Conservation (phyloP, 2,329 filamentous ascomycete species). For the Colletotrichum magnum region DNA sequence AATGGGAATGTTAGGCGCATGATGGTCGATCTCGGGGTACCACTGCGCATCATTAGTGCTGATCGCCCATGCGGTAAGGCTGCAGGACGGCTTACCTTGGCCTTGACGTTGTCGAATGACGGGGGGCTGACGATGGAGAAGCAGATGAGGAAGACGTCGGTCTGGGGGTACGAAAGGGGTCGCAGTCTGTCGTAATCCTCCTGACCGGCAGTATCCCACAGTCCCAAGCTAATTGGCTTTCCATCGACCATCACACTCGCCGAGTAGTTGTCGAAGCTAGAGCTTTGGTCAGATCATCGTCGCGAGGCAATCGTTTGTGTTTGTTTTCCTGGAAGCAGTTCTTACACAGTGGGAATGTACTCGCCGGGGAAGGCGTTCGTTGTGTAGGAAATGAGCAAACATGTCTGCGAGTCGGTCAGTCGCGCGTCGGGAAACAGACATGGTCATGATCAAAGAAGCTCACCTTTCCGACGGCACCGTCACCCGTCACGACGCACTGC, state of each 20-base stretch:
- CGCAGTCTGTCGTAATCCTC: constrained; percentile 98
- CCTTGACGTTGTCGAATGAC: constrained; percentile 98
- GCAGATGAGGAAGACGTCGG: constrained; percentile 98
- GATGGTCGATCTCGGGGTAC: constrained; percentile 97
- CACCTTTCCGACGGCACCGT: constrained; percentile 99
- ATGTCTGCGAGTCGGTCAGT: constrained; percentile 76
- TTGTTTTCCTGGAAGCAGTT: constrained; percentile 41
- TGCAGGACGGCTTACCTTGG: constrained; percentile 77
- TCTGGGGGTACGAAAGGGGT: constrained; percentile 97
- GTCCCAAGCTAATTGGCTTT: constrained; percentile 94
- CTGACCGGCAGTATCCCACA: constrained; percentile 99
- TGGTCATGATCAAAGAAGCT: constrained; percentile 47
- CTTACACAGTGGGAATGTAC: constrained; percentile 98
- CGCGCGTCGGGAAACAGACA: constrained; percentile 38
- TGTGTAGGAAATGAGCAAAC: constrained; percentile 98
- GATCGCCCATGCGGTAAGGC: constrained; percentile 5
- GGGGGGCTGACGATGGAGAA: constrained; percentile 98
- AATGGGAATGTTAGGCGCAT: constrained; percentile 94
- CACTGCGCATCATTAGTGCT: constrained; percentile 70
- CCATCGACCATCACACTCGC: constrained; percentile 99
- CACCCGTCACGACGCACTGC: constrained; percentile 98
- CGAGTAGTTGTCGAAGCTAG: constrained; percentile 97
- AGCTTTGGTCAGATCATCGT: constrained; percentile 19
- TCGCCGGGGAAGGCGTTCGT: constrained; percentile 99
- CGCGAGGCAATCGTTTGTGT: neutral